These are phyloP conservation scores for Excoecaria agallocha DNA, from an alignment of 345 rosid genomes.

Conservation along the genomic window DNA sequence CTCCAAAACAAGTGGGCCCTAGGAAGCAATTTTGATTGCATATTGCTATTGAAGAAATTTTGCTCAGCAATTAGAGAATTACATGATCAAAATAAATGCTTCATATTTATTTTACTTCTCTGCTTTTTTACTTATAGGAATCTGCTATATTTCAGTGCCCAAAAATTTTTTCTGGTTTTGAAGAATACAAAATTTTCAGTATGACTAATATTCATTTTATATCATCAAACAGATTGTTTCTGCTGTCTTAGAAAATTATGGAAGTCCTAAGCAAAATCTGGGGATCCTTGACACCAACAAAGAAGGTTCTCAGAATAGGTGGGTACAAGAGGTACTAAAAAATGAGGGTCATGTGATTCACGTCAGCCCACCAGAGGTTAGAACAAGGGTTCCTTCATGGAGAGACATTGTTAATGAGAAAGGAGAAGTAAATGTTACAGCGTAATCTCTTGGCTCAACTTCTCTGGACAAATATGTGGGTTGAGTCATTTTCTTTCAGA, in stretches of 20 bases:
- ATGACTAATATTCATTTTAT: background rate
- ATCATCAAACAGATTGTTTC: conserved; percentile 66
- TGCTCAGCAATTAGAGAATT: background rate
- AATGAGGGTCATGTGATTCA: conserved; percentile 66
- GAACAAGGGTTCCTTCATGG: conserved; percentile 66
- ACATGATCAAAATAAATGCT: background rate
- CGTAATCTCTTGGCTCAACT: conserved; percentile 45
- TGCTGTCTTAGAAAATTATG: conserved; percentile 84
- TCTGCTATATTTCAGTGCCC: background rate
- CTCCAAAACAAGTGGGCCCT: background rate
- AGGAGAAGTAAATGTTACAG: conserved; percentile 67
- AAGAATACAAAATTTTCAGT: background rate
- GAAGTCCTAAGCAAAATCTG: conserved; percentile 33
- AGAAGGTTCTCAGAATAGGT: conserved; percentile 42
- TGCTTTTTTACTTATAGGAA: background rate
- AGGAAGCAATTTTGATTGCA: background rate
- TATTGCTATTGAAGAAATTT: background rate
- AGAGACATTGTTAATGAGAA: conserved; percentile 63
- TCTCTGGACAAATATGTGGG: conserved; percentile 14
- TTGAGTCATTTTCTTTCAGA: conserved; percentile 11
- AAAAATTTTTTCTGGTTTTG: background rate
- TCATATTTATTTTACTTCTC: background rate
- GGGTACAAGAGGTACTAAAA: conserved; percentile 77
- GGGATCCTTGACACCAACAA: conserved; percentile 39
- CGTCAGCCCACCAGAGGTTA: conserved; percentile 41